Percentiles rank a stretch among this genome's conserved stretches.
Evolutionary conservation across 176 grass and related monocot genomes (phyloP).

Genomic region (maize (Zea mays)): DNA sequence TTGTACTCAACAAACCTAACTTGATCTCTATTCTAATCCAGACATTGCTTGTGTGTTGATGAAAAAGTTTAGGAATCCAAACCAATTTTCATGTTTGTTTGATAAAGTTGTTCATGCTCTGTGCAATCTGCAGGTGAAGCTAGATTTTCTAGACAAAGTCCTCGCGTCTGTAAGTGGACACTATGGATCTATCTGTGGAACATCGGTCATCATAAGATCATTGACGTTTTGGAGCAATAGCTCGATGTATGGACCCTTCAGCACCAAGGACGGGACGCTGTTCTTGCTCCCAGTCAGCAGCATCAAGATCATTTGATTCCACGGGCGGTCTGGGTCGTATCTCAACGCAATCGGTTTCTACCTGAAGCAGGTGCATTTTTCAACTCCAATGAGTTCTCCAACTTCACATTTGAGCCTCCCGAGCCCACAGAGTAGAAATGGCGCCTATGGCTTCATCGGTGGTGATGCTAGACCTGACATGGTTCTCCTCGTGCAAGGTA

Average conservation of each 20-base stretch:
- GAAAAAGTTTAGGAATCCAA: too few relatives aligned
- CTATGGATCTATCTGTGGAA: conserved; percentile 61
- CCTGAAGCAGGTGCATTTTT: conserved; percentile 50
- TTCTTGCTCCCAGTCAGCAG: conserved; percentile 61
- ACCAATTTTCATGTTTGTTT: too few relatives aligned
- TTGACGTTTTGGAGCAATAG: conserved; percentile 62
- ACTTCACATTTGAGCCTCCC: conserved; percentile 36
- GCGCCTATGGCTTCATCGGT: too few relatives aligned
- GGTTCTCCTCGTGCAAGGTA: too few relatives aligned
- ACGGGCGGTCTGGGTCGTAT: conserved; percentile 57
- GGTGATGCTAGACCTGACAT: too few relatives aligned
- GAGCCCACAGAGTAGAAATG: conserved; percentile 9
- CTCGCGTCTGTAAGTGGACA: conserved; percentile 57
- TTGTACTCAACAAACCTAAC: too few relatives aligned
- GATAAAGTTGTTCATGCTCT: too few relatives aligned
- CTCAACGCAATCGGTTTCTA: conserved; percentile 64
- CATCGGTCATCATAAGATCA: conserved; percentile 60
- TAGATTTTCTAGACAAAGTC: too few relatives aligned
- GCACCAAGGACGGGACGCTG: conserved; percentile 50
- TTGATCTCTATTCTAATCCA: too few relatives aligned
- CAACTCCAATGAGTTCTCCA: conserved; percentile 45
- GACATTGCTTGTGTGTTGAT: too few relatives aligned
- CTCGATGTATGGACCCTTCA: conserved; percentile 61
- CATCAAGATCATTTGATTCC: conserved; percentile 58
- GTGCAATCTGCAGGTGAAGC: too few relatives aligned